Percentiles rank a stretch among this genome's conserved stretches.
phyloP scores from a whole-genome alignment of 768 basidiomycete species.

The Mycena maculata region DNA sequence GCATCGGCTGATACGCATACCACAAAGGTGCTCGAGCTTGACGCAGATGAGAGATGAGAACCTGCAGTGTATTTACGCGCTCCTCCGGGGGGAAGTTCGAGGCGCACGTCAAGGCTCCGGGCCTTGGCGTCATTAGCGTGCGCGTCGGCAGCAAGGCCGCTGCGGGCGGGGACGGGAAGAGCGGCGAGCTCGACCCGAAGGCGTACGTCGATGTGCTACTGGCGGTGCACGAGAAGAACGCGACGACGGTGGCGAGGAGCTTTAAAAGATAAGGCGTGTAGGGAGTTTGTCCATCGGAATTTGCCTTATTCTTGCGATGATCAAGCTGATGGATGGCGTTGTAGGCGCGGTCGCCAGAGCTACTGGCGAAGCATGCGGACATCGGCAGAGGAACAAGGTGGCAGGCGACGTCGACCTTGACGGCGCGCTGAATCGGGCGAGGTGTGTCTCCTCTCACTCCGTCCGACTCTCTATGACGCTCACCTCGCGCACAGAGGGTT shows the following conservation, averaged over 20 bases:
- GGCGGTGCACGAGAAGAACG: constrained; percentile 93
- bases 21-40: constrained; percentile 78
- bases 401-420: constrained; percentile 92
- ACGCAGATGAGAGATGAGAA: constrained; percentile 97
- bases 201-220: constrained; percentile 93
- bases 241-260: constrained; percentile 86
- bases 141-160: constrained; percentile 38
- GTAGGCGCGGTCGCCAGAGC: constrained; percentile 82
- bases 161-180: constrained; percentile 59
- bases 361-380: constrained; percentile 95
- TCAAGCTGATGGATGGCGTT: background rate
- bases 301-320: background rate
- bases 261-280: constrained; percentile 96
- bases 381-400: constrained; percentile 96
- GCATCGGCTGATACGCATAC: background rate
- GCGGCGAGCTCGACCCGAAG: constrained; percentile 86
- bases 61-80: constrained; percentile 92
- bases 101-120: constrained; percentile 93
- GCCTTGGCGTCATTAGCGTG: constrained; percentile 80
- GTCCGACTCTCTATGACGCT: constrained; percentile 9
- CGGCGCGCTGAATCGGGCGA: constrained; percentile 89
- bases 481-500: constrained; percentile 77
- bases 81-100: constrained; percentile 93
- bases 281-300: constrained; percentile 95
- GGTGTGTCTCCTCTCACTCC: constrained; percentile 53